These are phyloP conservation scores for Ottelia alismoides DNA, from an alignment of 106 monocot genomes.

Conservation along the genomic window DNA sequence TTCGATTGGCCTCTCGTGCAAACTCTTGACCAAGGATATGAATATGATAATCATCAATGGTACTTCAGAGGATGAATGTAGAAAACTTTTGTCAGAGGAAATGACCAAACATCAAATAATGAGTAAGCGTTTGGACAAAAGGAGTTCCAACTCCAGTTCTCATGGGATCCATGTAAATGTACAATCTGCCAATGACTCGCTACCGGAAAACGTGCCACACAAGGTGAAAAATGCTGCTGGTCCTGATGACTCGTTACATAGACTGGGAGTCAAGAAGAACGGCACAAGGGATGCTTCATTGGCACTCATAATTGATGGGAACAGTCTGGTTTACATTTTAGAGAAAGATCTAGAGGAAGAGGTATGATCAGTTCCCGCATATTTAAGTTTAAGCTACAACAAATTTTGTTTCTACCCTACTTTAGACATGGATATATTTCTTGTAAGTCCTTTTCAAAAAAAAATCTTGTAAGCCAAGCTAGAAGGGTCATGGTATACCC, in stretches of 20 bases:
- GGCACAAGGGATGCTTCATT: slow-evolving; percentile 20
- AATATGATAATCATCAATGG: slow-evolving; percentile 84
- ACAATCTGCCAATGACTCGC: slow-evolving; percentile 6
- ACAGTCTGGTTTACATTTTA: slow-evolving; percentile 95
- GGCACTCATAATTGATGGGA: slow-evolving; percentile 96
- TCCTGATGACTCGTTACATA: slow-evolving; percentile 3
- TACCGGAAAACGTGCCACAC: slow-evolving; percentile 6
- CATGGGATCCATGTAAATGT: too few species aligned
- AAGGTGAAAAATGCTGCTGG: slow-evolving; percentile 5
- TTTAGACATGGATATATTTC: too few species aligned
- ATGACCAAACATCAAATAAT: background rate
- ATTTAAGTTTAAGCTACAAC: too few species aligned
- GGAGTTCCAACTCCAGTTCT: too few species aligned
- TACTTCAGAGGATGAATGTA: slow-evolving; percentile 79
- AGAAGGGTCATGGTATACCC: too few species aligned
- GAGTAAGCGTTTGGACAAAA: background rate
- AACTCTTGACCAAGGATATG: slow-evolving; percentile 65
- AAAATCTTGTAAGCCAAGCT: too few species aligned
- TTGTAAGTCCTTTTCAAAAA: too few species aligned
- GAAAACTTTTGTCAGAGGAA: slow-evolving; percentile 28
- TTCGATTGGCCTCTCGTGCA: slow-evolving; percentile 90
- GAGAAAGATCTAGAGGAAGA: slow-evolving; percentile 89
- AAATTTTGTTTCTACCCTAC: too few species aligned
- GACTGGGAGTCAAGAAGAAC: slow-evolving; percentile 11
- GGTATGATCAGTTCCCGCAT: too few species aligned